Percentiles rank a stretch among this genome's conserved stretches.
Conservation (phyloP, 768 basidiomycete species). For the Gautieria morchelliformis region DNA sequence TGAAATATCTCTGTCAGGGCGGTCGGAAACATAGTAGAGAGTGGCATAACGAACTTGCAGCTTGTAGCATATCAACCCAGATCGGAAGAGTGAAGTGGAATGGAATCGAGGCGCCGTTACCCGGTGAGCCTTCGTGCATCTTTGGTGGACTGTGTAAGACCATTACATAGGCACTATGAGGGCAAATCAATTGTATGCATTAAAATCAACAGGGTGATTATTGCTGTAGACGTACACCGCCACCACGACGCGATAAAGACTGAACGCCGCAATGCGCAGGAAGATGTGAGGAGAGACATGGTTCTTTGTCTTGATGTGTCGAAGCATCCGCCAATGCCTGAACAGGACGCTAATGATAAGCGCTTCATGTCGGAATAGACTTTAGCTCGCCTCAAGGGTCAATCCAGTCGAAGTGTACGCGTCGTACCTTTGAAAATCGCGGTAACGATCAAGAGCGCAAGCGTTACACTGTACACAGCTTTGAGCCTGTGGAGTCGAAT, state of each 20-base stretch:
- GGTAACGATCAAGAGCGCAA: too few species aligned
- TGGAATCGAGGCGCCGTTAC: neutral
- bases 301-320: neutral
- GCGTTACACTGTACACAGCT: neutral
- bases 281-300: neutral
- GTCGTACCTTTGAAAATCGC: neutral
- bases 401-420: neutral
- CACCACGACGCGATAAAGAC: neutral
- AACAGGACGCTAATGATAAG: neutral
- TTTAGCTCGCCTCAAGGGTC: neutral
- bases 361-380: neutral
- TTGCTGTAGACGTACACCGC: neutral
- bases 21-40: too few species aligned
- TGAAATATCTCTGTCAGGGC: too few species aligned
- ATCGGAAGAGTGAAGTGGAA: neutral
- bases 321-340: neutral
- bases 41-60: neutral
- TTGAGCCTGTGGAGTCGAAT: too few species aligned
- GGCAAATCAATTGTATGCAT: neutral
- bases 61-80: conserved; percentile 7
- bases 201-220: neutral
- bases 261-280: neutral
- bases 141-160: neutral
- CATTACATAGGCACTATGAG: neutral
- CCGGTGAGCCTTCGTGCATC: neutral